Evolutionary conservation across 75 land plant genomes (phyloP).

Genomic region (Selaginella tamariscina): DNA sequence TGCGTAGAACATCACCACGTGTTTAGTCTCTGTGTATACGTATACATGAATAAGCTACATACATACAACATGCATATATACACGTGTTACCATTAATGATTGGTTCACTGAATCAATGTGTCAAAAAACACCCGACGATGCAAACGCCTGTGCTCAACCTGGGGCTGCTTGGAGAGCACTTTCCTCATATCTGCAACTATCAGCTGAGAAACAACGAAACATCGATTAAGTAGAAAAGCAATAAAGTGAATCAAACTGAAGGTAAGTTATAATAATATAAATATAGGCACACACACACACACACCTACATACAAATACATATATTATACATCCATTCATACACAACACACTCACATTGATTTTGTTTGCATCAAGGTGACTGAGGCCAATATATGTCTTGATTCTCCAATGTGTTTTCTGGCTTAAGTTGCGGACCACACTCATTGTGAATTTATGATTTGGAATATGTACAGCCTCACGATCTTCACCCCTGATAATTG

Average conservation of each 20-base stretch:
- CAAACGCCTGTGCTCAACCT: slow-evolving; percentile 80
- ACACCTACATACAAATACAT: background rate
- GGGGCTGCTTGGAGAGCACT: slow-evolving; percentile 85
- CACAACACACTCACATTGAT: slow-evolving; percentile 43
- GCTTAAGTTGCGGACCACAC: slow-evolving; percentile 78
- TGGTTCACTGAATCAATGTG: slow-evolving; percentile 64
- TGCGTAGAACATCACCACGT: slow-evolving; percentile 18
- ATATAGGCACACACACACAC: background rate
- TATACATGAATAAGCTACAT: background rate
- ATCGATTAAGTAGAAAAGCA: background rate
- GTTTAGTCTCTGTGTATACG: background rate
- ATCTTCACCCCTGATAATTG: slow-evolving; percentile 87
- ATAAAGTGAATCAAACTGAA: background rate
- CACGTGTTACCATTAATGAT: slow-evolving; percentile 50
- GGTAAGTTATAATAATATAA: background rate
- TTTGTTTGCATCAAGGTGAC: slow-evolving; percentile 80
- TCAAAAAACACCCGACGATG: slow-evolving; percentile 88
- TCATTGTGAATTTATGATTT: slow-evolving; percentile 82
- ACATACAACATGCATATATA: background rate
- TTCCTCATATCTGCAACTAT: slow-evolving; percentile 97
- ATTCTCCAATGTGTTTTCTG: slow-evolving; percentile 94
- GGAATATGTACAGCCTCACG: slow-evolving; percentile 97
- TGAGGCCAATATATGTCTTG: slow-evolving; percentile 80
- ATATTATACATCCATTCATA: background rate
- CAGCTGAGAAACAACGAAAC: slow-evolving; percentile 39